A percentile compares a stretch with the other conserved stretches of the same genome.
phyloP scores from a whole-genome alignment of 2,329 filamentous ascomycete species.

The Pyrenophora tritici-repentis region DNA sequence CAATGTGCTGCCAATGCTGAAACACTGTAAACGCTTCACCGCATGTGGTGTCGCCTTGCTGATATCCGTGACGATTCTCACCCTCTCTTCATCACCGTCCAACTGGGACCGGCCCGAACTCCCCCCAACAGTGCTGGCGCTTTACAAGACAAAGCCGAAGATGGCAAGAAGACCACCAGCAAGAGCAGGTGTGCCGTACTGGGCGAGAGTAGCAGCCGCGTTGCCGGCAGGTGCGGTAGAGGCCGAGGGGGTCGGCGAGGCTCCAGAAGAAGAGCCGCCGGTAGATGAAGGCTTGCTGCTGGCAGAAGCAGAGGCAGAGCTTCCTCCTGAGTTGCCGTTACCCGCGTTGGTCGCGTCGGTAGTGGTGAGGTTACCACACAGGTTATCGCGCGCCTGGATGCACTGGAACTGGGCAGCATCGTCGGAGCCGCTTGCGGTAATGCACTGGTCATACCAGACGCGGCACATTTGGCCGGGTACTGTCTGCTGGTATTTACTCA shows the following conservation, averaged over 20 bases:
- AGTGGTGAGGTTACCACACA: slow-evolving; percentile 59
- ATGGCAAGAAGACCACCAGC: slow-evolving; percentile 60
- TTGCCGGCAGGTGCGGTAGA: slow-evolving; percentile 29
- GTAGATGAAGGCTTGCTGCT: slow-evolving; percentile 29
- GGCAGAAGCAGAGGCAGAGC: slow-evolving; percentile 35
- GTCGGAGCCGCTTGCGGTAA: slow-evolving; percentile 47
- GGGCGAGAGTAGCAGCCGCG: slow-evolving; percentile 52
- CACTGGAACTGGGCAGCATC: slow-evolving; percentile 51
- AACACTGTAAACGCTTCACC: slow-evolving; percentile 28
- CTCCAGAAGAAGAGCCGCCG: slow-evolving; percentile 27
- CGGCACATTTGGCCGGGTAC: slow-evolving; percentile 66
- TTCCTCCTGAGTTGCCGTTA: slow-evolving; percentile 14
- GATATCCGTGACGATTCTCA: slow-evolving; percentile 20
- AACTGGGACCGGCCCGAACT: slow-evolving; percentile 35
- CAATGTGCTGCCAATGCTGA: slow-evolving; percentile 32
- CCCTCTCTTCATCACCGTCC: slow-evolving; percentile 28
- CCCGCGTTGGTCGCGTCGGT: slow-evolving; percentile 20
- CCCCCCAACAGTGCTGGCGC: slow-evolving; percentile 12
- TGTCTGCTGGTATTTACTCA: slow-evolving; percentile 59
- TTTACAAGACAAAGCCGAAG: slow-evolving; percentile 63
- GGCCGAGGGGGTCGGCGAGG: slow-evolving; percentile 33
- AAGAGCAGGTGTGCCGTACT: slow-evolving; percentile 58
- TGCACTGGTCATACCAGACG: slow-evolving; percentile 54
- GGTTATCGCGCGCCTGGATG: slow-evolving; percentile 43
- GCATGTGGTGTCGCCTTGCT: slow-evolving; percentile 19